Percentiles rank a stretch among this genome's conserved stretches.
Conservation (phyloP, 352 stramenopile species). For the Saprolegnia parasitica region DNA sequence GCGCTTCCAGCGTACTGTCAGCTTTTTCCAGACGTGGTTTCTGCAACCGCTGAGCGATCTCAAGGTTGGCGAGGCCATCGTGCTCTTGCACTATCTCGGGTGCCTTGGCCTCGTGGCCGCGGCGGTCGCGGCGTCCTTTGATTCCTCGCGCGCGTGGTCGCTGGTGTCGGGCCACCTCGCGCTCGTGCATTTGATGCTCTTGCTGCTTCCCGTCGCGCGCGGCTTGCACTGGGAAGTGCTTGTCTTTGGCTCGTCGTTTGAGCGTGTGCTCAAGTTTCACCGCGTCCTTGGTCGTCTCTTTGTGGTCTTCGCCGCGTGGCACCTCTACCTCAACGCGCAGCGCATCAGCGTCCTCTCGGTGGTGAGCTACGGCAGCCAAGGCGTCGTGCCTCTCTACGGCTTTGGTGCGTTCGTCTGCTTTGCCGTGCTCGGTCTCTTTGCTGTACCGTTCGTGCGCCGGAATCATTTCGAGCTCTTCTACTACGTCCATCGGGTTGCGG, state of each 20-base stretch:
- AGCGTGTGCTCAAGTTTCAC: conserved; percentile 81
- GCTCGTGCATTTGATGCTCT: conserved; percentile 34
- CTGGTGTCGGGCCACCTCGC: conserved; percentile 48
- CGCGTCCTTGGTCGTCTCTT: conserved; percentile 68
- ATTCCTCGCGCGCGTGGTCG: conserved; percentile 24
- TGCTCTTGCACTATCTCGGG: background rate
- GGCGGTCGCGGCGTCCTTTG: conserved; percentile 29
- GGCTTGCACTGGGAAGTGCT: conserved; percentile 48
- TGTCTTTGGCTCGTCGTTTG: conserved; percentile 71
- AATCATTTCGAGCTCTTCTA: conserved; percentile 76
- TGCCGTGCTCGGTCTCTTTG: conserved; percentile 43
- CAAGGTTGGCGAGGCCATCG: conserved; percentile 20
- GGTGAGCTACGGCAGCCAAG: conserved; percentile 37
- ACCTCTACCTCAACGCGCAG: conserved; percentile 49
- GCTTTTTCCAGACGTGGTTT: conserved; percentile 38
- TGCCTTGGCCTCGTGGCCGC: background rate
- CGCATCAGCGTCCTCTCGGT: conserved; percentile 18
- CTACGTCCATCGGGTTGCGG: conserved; percentile 62
- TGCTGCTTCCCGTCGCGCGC: conserved; percentile 56
- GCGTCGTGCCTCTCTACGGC: conserved; percentile 50
- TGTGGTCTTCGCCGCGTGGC: conserved; percentile 49
- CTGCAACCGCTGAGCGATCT: conserved; percentile 35
- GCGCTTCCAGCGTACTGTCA: conserved; percentile 45
- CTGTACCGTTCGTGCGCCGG: conserved; percentile 59
- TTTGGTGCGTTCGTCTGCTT: conserved; percentile 61